Conservation (phyloP, 306 rosid genomes). For the Parietaria judaica region DNA sequence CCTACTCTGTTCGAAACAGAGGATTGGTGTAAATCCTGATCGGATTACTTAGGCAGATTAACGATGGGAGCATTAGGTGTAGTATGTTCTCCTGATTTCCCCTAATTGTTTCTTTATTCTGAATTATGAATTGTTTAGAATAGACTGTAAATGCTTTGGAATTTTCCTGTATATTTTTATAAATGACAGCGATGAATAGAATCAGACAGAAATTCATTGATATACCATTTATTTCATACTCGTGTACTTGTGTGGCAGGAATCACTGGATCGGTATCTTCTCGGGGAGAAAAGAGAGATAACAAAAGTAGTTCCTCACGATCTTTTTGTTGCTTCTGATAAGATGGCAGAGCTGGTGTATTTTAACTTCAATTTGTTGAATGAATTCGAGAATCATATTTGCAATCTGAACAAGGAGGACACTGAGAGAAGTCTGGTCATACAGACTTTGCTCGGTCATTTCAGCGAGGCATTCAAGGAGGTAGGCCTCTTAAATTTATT, state of each 20-base stretch:
- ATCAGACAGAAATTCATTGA: background rate
- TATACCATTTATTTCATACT: conserved; percentile 11
- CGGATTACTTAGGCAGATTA: too few species aligned
- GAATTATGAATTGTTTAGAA: too few species aligned
- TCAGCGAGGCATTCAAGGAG: conserved; percentile 51
- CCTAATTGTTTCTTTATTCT: too few species aligned
- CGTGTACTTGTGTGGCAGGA: conserved; percentile 41
- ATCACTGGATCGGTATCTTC: conserved; percentile 54
- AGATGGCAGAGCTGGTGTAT: conserved; percentile 49
- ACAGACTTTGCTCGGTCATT: conserved; percentile 45
- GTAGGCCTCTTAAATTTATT: conserved; percentile 20
- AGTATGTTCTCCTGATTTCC: too few species aligned
- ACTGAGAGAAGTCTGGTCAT: conserved; percentile 40
- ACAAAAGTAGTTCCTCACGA: conserved; percentile 24
- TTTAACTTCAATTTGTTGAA: conserved; percentile 47
- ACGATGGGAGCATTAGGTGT: too few species aligned
- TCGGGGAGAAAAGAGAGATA: conserved; percentile 42
- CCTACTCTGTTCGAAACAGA: too few species aligned
- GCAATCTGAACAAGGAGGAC: conserved; percentile 20
- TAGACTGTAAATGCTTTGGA: too few species aligned
- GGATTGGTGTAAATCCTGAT: too few species aligned
- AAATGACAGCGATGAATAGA: too few species aligned
- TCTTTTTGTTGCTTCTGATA: conserved; percentile 40
- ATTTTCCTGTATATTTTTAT: too few species aligned
- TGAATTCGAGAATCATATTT: conserved; percentile 41